Base-by-base conservation (phyloP, 208 protist species). In the Herpetomonas samuelpessoai region DNA sequence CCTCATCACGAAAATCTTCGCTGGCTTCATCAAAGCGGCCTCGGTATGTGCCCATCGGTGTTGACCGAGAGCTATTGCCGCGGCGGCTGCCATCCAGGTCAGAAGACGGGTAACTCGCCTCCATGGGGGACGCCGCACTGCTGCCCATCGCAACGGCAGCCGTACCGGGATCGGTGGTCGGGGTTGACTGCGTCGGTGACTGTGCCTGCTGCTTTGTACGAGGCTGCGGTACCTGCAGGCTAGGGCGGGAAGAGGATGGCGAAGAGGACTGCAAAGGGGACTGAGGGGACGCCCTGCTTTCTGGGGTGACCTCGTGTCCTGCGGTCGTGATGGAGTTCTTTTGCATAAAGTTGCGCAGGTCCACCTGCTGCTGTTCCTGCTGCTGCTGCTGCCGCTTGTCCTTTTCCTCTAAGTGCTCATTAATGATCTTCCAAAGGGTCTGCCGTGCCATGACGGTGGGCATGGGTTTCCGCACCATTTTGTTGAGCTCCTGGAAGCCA, bases 151-250 rank as follows among this genome's bases (percentile, higher is more conserved):
- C 35, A 41, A 14, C 6, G 35, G 9, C 35, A 18, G 35, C 35
- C 35, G 14, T 41, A n/a, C n/a, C n/a, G n/a, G n/a, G n/a, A n/a
- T n/a, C n/a, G 35, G 6, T 41, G 9, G 9, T 41, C 35, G 71
- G 75, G 38, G 72, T 31, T 41, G 65, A 61, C 57, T 86, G 70
- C 62, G 73, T 67, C 21, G 66, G 60, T 31, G 39, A 56, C 50
- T 68, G 66, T 31, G 63, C 62, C 50, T 76, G 71, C 62, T 64
- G 68, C 65, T 75, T 76, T 1, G 84, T 87, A 18, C 80, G 79
- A 51, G 80, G 84, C 66, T 85, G 84, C 12, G 84, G 80, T 30
- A 87, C 71, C 47, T 85, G 76, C 44, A 88, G 64, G 14, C 57
- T 53, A 0, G 39, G 30, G 25, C 68, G 66, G 21, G 35, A 41